These are phyloP conservation scores for Malus sieversii DNA, from an alignment of 306 rosid species.

Conservation along the genomic window DNA sequence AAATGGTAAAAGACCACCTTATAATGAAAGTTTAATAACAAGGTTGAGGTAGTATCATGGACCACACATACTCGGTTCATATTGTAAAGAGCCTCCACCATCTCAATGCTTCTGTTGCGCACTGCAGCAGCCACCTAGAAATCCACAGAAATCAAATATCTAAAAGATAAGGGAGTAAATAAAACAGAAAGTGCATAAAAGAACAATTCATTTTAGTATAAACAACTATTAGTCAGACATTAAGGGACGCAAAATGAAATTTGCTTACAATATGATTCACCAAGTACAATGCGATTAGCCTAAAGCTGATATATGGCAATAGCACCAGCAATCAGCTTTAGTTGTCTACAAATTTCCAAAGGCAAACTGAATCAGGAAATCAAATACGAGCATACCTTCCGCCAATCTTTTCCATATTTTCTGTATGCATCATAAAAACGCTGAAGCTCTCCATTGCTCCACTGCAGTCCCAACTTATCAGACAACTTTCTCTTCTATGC, in stretches of 20 bases:
- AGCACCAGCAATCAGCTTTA: background rate
- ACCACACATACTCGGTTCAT: constrained; percentile 46
- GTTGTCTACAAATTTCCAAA: constrained; percentile 2
- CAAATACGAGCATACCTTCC: constrained; percentile 45
- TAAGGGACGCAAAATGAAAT: background rate
- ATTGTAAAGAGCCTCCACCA: constrained; percentile 79
- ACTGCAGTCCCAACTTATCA: constrained; percentile 75
- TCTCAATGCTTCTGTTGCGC: constrained; percentile 46
- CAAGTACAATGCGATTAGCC: background rate
- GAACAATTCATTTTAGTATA: background rate
- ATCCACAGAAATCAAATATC: constrained; percentile 19
- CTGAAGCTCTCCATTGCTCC: constrained; percentile 77
- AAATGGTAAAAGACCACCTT: constrained; percentile 6
- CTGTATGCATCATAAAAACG: constrained; percentile 82
- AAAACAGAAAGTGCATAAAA: background rate
- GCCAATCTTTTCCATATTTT: constrained; percentile 79
- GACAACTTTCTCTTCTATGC: constrained; percentile 69
- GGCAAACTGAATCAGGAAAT: constrained; percentile 7
- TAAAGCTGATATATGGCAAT: background rate
- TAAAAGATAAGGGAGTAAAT: background rate
- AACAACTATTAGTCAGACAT: background rate
- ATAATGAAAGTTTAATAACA: background rate
- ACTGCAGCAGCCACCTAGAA: constrained; percentile 56
- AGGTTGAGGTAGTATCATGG: constrained; percentile 10
- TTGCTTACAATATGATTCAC: background rate